Percentiles rank a stretch among this genome's conserved stretches.
phyloP scores from a whole-genome alignment of 306 rosid genomes.

The Ziziphus jujuba region DNA sequence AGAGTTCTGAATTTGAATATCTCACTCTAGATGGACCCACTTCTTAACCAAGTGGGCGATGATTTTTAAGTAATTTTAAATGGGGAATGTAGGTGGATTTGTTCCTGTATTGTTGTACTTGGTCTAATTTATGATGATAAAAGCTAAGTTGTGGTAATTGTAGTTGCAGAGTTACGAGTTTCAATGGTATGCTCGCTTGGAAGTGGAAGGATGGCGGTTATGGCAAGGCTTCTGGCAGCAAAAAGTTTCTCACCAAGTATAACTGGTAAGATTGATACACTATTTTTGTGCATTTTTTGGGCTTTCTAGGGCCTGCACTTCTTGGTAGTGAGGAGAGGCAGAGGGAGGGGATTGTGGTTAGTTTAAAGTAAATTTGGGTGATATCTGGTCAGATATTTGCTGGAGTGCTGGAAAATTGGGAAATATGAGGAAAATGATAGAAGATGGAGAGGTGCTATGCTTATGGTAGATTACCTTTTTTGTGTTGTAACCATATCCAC shows the following conservation, averaged over 20 bases:
- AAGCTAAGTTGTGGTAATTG: constrained; percentile 4
- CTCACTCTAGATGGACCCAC: background rate
- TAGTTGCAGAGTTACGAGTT: constrained; percentile 7
- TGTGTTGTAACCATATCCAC: background rate
- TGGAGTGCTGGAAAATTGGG: background rate
- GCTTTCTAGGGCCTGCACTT: background rate
- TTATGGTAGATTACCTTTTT: background rate
- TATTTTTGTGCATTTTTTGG: background rate
- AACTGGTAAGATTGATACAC: constrained; percentile 48
- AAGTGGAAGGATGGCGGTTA: constrained; percentile 79
- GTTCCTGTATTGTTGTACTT: background rate
- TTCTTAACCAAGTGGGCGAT: background rate
- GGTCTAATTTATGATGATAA: constrained; percentile 4
- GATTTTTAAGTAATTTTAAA: background rate
- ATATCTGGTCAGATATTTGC: background rate
- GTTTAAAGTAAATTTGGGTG: background rate
- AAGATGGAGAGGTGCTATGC: background rate
- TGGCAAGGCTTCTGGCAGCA: constrained; percentile 74
- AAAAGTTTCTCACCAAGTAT: constrained; percentile 50
- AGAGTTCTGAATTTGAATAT: background rate
- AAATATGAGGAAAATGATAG: background rate
- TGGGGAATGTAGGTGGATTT: background rate
- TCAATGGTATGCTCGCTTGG: constrained; percentile 68
- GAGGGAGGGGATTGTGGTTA: background rate
- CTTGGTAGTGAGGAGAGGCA: background rate